Conservation (phyloP, 257 asterid genomes). For the Nicotiana sylvestris region DNA sequence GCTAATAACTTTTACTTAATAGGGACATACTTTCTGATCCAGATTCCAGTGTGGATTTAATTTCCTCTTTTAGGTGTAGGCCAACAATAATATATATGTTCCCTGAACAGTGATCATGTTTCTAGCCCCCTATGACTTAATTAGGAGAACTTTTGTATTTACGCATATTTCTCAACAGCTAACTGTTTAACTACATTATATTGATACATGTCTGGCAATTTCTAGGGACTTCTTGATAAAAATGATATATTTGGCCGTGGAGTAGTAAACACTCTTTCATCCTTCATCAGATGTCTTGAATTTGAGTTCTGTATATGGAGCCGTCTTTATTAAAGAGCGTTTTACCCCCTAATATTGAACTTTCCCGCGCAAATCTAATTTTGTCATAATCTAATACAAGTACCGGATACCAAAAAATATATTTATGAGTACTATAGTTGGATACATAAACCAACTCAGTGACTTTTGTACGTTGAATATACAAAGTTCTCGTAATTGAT, state of each 20-base stretch:
- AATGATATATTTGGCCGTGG: not conserved
- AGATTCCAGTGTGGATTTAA: not conserved
- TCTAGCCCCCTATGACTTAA: not conserved
- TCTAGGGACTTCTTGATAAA: not conserved
- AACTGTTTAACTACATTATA: not conserved
- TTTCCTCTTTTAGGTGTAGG: not conserved
- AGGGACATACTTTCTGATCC: too few relatives aligned
- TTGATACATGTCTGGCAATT: not conserved
- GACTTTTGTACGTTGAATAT: not conserved
- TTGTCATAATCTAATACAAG: accelerated
- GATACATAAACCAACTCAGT: not conserved
- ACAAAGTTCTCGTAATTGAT: not conserved
- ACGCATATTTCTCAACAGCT: not conserved
- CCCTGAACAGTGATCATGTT: not conserved
- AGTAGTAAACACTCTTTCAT: too few relatives aligned
- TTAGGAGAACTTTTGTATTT: not conserved
- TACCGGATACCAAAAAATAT: too few relatives aligned
- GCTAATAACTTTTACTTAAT: not conserved
- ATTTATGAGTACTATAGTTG: too few relatives aligned
- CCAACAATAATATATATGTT: not conserved
- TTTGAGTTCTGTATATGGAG: accelerated
- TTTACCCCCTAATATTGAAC: accelerated
- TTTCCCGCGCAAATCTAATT: too few relatives aligned
- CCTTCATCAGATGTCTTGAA: accelerated
- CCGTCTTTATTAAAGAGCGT: accelerated